Percentiles rank a stretch among this genome's conserved stretches.
These are phyloP conservation scores for Alternaria gansuensis DNA, from an alignment of 2,329 filamentous ascomycete species.

Conservation along the genomic window DNA sequence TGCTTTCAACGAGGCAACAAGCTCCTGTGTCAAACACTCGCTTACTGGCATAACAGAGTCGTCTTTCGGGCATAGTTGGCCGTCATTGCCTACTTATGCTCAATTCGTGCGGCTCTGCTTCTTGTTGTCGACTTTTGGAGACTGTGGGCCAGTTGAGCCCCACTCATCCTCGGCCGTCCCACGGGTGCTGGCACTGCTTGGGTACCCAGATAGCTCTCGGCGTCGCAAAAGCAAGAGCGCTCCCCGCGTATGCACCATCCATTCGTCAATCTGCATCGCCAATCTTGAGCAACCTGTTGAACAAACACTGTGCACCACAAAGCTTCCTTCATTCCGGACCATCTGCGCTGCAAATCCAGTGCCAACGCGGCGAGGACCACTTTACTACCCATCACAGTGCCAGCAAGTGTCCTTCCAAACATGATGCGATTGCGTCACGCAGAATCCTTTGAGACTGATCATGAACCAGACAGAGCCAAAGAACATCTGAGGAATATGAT, in stretches of 20 bases:
- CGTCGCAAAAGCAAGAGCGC: background rate
- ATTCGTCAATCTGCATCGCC: background rate
- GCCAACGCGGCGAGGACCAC: background rate
- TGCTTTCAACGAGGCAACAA: too few relatives aligned
- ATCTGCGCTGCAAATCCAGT: background rate
- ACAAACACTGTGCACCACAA: too few relatives aligned
- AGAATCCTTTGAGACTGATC: background rate
- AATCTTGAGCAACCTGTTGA: too few relatives aligned
- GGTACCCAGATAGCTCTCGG: background rate
- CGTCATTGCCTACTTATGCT: slow-evolving; percentile 1
- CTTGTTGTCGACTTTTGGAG: background rate
- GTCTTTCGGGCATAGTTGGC: background rate
- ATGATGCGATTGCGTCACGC: background rate
- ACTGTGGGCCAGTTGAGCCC: background rate
- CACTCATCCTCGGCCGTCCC: background rate
- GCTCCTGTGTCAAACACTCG: background rate
- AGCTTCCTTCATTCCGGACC: too few relatives aligned
- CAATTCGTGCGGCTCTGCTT: background rate
- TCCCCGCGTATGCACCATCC: background rate
- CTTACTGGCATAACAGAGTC: too few relatives aligned
- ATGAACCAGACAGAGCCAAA: background rate
- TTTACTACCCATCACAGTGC: background rate
- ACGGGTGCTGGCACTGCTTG: background rate
- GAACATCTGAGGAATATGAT: background rate
- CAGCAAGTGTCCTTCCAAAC: background rate